Percentiles rank a stretch among this genome's conserved stretches.
phyloP scores from a whole-genome alignment of 352 stramenopile genomes.

The Phytophthora macrochlamydospora region DNA sequence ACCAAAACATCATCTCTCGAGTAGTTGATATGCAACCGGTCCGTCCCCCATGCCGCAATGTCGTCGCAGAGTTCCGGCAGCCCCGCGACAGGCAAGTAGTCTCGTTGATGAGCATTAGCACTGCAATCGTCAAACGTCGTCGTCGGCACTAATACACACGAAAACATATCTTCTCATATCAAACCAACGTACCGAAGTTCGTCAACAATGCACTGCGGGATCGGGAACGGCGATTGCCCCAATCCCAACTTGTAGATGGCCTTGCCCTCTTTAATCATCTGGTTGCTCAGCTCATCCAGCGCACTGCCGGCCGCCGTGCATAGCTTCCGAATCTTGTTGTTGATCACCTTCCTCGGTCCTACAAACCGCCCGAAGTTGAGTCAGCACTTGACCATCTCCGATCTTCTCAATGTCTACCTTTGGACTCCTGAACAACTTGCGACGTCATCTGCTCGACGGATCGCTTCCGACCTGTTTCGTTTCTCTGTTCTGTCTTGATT shows the following conservation, averaged over 20 bases:
- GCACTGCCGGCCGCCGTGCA: slow-evolving; percentile 79
- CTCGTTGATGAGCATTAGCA: slow-evolving; percentile 78
- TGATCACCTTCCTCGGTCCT: slow-evolving; percentile 84
- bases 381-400: neutral
- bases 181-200: slow-evolving; percentile 65
- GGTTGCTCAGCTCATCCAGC: slow-evolving; percentile 87
- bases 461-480: slow-evolving; percentile 47
- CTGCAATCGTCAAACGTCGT: slow-evolving; percentile 26
- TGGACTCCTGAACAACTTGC: neutral
- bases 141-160: slow-evolving; percentile 3
- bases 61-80: slow-evolving; percentile 76
- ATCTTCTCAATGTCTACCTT: neutral
- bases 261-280: slow-evolving; percentile 81
- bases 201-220: slow-evolving; percentile 88
- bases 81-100: slow-evolving; percentile 84
- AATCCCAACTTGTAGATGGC: slow-evolving; percentile 87
- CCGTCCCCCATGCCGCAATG: slow-evolving; percentile 74
- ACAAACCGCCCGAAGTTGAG: neutral
- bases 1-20: slow-evolving; percentile 83
- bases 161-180: slow-evolving; percentile 1
- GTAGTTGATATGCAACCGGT: slow-evolving; percentile 64
- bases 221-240: slow-evolving; percentile 86
- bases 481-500: neutral
- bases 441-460: slow-evolving; percentile 45
- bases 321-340: slow-evolving; percentile 88